Evolutionary conservation across 176 grass and related monocot genomes (phyloP).

Genomic region (Puccinellia tenuiflora): DNA sequence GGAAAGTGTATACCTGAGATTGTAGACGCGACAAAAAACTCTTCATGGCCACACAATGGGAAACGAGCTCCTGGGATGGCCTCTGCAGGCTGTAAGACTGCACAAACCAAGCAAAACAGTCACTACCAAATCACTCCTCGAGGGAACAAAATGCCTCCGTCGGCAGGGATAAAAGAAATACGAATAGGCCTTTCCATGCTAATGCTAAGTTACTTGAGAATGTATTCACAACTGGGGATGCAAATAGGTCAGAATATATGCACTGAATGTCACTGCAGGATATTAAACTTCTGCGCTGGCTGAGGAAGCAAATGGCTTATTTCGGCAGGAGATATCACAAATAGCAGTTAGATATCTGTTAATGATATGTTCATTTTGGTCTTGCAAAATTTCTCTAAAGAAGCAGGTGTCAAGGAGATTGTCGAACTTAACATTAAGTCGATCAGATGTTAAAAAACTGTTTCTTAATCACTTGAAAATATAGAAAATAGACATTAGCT

Average conservation of each 20-base stretch:
- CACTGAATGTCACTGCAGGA: neutral
- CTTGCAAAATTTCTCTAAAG: neutral
- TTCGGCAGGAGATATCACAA: neutral
- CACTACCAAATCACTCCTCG: neutral
- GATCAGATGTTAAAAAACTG: neutral
- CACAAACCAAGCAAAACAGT: slow-evolving; percentile 17
- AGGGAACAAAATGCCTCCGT: neutral
- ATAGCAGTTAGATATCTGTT: neutral
- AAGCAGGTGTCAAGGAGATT: neutral
- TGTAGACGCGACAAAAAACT: neutral
- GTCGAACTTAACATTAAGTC: neutral
- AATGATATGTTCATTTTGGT: neutral
- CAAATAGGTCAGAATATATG: neutral
- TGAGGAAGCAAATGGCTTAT: neutral
- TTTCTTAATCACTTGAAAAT: neutral
- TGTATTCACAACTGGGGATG: neutral
- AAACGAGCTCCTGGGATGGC: slow-evolving; percentile 81
- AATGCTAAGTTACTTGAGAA: neutral
- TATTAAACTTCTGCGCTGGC: neutral
- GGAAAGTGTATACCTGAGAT: slow-evolving; percentile 56
- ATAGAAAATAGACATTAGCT: neutral
- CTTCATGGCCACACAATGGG: neutral
- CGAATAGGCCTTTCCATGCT: neutral
- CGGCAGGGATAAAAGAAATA: neutral
- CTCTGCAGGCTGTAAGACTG: slow-evolving; percentile 77